These are phyloP conservation scores for Penicillium sp. DNA, from an alignment of 2,329 filamentous ascomycete species.

Conservation along the genomic window DNA sequence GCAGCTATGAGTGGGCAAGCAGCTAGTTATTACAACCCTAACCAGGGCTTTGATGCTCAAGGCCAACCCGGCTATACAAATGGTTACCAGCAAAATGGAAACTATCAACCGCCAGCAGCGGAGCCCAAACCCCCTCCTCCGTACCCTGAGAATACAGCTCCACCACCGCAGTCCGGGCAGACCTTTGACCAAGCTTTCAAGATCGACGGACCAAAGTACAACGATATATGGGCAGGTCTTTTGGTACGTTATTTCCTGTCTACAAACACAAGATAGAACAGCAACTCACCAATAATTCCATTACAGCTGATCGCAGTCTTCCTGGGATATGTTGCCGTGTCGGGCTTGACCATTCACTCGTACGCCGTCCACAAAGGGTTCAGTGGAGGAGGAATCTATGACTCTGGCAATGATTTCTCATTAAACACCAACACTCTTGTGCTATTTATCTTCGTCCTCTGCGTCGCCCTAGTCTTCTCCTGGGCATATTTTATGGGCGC, in stretches of 20 bases:
- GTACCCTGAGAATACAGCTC: slow-evolving; percentile 14
- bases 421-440: slow-evolving; percentile 83
- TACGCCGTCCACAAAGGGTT: slow-evolving; percentile 65
- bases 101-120: slow-evolving; percentile 22
- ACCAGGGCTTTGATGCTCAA: slow-evolving; percentile 25
- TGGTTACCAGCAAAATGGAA: slow-evolving; percentile 16
- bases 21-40: slow-evolving; percentile 36
- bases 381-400: slow-evolving; percentile 73
- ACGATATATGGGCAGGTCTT: slow-evolving; percentile 86
- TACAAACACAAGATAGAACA: not conserved
- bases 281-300: not conserved
- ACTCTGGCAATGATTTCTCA: slow-evolving; percentile 62
- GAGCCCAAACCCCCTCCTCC: slow-evolving; percentile 20
- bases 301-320: slow-evolving; percentile 67
- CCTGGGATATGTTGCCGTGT: slow-evolving; percentile 73
- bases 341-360: slow-evolving; percentile 70
- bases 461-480: slow-evolving; percentile 71
- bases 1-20: slow-evolving; percentile 39
- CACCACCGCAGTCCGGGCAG: slow-evolving; percentile 19
- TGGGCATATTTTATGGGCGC: slow-evolving; percentile 74
- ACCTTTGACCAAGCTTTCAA: slow-evolving; percentile 79
- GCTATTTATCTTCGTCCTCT: slow-evolving; percentile 77
- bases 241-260: slow-evolving; percentile 54
- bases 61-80: slow-evolving; percentile 17
- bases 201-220: slow-evolving; percentile 79